Evolutionary conservation across 768 basidiomycete species (phyloP), one percentile per base, ranked within the genome.

Genomic region (Calocera cornea): DNA sequence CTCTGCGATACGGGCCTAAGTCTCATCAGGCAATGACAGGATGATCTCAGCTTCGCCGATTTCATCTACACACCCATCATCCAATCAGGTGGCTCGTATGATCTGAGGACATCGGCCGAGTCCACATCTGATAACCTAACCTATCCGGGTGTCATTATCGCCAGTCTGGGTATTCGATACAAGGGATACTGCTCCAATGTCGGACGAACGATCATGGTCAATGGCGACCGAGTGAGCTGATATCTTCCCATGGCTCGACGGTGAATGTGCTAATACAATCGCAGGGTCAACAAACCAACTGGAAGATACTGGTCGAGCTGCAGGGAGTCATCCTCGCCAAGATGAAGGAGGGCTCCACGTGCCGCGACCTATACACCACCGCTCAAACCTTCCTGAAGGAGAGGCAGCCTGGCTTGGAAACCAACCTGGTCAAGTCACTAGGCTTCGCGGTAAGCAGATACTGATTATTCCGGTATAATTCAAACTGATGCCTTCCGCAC

Each of bases 1-100:
- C 3, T 27, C 27, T 16, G 49, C 41, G 17, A 31, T 36, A 64
- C 16, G 41, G 66, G 64, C 41, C 64, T 47, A 34, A 66, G 40
- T 68, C 64, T 67, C 68, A 69, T 63, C 54, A 19, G 19, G 67
- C 1, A 66, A 41, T 65, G 68, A 16, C 72, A 97, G 91, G 83
- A 93, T 67, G 93, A 99, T 74, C 95, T 90, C 85, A 79, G 81
- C n/a, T 83, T 87, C 1, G 88, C 89, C 5, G 97, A 99, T 76
- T 95, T 95, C 77, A 90, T 90, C 71, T 97, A 95, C 76, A 85
- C 90, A 1, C 94, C 95, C 1, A 95, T 97, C 75, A 91, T 98
- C 74, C 95, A 97, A 71, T 97, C 95, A 5, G 88, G 88, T 44
- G 89, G 91, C 8, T 88, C 88, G 38, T 98, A 95, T 75, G 95